These are phyloP conservation scores for Myochromella boudieri DNA, from an alignment of 768 basidiomycete genomes.

Conservation along the genomic window DNA sequence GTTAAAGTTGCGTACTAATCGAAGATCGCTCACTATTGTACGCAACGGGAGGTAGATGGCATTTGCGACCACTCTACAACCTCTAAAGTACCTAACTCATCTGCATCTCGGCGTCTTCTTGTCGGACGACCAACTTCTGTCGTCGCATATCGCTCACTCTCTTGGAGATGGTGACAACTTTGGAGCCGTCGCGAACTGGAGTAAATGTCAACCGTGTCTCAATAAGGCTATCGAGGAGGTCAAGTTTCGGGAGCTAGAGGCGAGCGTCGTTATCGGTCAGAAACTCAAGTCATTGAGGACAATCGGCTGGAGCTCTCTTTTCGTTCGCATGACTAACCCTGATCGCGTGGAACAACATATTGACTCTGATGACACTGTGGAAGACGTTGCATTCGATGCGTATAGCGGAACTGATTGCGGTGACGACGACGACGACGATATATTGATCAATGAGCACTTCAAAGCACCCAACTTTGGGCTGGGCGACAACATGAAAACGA, in stretches of 20 bases:
- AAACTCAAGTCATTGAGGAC: conserved; percentile 41
- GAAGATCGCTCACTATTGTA: too few species aligned
- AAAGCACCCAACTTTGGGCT: conserved; percentile 9
- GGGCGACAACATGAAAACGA: conserved; percentile 28
- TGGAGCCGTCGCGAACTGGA: conserved; percentile 26
- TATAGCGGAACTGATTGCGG: conserved; percentile 17
- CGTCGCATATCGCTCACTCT: conserved; percentile 45
- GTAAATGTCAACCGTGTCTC: conserved; percentile 37
- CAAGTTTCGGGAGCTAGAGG: conserved; percentile 45
- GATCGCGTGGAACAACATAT: conserved; percentile 4
- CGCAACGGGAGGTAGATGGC: conserved; percentile 29
- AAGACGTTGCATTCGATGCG: conserved; percentile 16
- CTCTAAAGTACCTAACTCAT: conserved; percentile 44
- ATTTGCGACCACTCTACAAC: conserved; percentile 42
- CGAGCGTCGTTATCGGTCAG: conserved; percentile 43
- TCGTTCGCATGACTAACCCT: conserved; percentile 19
- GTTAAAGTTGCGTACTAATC: too few species aligned
- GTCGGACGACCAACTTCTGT: conserved; percentile 51
- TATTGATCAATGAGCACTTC: neutral
- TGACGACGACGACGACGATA: neutral
- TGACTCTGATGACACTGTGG: conserved; percentile 15
- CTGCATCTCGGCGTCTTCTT: conserved; percentile 66
- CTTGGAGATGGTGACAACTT: conserved; percentile 24
- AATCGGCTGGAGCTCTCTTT: conserved; percentile 56
- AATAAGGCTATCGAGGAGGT: conserved; percentile 27